phyloP scores from a whole-genome alignment of 768 basidiomycete genomes.

The Panaeolus cyanescens region DNA sequence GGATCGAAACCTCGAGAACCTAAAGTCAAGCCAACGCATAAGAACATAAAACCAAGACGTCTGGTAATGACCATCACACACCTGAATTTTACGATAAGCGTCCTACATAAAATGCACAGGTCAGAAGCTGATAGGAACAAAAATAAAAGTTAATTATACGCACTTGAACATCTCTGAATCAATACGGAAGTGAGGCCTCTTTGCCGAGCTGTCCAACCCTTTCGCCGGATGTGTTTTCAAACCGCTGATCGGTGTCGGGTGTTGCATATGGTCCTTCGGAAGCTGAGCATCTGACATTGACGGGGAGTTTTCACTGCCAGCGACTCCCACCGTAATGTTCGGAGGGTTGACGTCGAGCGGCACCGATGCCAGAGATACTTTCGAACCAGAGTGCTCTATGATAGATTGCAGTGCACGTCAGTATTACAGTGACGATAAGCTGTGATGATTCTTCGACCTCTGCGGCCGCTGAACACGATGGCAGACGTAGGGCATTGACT shows the following conservation, averaged over 20 bases:
- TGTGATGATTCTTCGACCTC: neutral
- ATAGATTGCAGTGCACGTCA: neutral
- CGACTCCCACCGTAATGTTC: neutral
- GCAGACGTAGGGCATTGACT: neutral
- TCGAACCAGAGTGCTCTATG: neutral
- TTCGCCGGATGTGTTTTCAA: neutral
- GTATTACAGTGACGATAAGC: neutral
- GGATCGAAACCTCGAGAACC: neutral
- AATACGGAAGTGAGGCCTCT: constrained; percentile 21
- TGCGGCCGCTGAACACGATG: neutral
- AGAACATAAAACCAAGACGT: neutral
- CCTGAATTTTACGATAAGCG: constrained; percentile 17
- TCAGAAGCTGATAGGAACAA: neutral
- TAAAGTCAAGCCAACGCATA: neutral
- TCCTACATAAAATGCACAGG: constrained; percentile 3
- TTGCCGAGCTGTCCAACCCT: constrained; percentile 14
- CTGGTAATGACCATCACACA: neutral
- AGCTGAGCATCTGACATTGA: neutral
- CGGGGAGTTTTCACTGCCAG: neutral
- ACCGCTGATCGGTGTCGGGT: neutral
- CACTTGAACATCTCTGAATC: constrained; percentile 21
- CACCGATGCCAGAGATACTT: neutral
- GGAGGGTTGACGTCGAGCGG: neutral
- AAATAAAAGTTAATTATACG: constrained; percentile 5
- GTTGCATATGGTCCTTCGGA: neutral